phyloP scores from a whole-genome alignment of 169 alveolate species.

The Plasmodium inui region DNA sequence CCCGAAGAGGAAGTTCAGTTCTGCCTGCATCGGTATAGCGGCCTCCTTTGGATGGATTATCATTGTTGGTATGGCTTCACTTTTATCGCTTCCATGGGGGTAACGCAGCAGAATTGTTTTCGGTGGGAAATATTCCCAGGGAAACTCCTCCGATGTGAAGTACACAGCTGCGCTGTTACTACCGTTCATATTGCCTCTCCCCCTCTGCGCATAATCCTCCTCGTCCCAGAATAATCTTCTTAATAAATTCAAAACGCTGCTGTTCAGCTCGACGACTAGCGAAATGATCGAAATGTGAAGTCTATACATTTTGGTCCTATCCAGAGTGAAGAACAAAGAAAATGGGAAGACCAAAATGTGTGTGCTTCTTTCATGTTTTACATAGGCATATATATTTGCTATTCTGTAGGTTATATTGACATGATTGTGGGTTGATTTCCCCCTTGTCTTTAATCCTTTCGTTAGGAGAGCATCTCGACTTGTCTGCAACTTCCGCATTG shows the following conservation, averaged over 20 bases:
- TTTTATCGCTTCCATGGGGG: neutral
- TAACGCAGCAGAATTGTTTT: neutral
- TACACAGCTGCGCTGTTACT: neutral
- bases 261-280: conserved; percentile 11
- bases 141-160: neutral
- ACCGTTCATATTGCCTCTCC: neutral
- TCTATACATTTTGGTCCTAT: neutral
- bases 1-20: conserved; percentile 13
- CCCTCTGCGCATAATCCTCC: neutral
- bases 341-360: conserved; percentile 15
- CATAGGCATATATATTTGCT: conserved; percentile 19
- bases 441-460: neutral
- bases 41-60: neutral
- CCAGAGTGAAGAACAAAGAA: conserved; percentile 16
- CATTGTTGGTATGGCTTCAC: neutral
- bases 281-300: neutral
- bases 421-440: neutral
- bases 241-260: neutral
- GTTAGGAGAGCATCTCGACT: neutral
- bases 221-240: neutral
- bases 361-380: neutral
- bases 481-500: neutral
- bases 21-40: neutral
- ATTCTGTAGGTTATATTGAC: neutral
- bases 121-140: neutral